Evolutionary conservation across 2,329 filamentous ascomycete species (phyloP).

Genomic region (Fusarium metavorans): DNA sequence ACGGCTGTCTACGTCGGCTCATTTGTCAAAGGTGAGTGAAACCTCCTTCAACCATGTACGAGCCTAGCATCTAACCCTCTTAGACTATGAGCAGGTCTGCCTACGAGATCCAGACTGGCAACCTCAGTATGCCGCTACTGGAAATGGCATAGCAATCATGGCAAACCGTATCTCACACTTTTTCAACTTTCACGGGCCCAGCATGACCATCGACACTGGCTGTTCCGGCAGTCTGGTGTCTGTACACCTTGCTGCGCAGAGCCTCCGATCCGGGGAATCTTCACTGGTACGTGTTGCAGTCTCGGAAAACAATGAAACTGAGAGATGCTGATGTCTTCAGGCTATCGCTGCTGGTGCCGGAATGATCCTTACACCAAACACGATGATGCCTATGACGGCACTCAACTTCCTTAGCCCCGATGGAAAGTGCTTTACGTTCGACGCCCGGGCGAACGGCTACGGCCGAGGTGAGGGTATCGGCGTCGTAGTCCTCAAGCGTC

Average conservation of each 20-base stretch:
- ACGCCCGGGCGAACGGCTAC: constrained; percentile 72
- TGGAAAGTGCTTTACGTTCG: constrained; percentile 66
- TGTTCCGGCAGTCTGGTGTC: constrained; percentile 68
- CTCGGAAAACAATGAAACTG: not conserved
- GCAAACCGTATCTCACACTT: constrained; percentile 68
- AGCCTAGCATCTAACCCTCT: not conserved
- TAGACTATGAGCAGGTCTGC: constrained; percentile 65
- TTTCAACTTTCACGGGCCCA: constrained; percentile 67
- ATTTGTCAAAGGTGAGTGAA: constrained; percentile 59
- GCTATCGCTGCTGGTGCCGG: constrained; percentile 64
- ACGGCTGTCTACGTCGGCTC: constrained; percentile 64
- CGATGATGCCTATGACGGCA: constrained; percentile 67
- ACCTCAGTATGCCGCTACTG: constrained; percentile 65
- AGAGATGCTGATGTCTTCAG: constrained; percentile 44
- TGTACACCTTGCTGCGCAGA: constrained; percentile 65
- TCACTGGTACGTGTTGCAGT: constrained; percentile 49
- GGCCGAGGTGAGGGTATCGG: constrained; percentile 73
- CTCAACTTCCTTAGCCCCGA: constrained; percentile 65
- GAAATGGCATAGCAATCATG: constrained; percentile 65
- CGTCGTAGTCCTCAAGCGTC: constrained; percentile 69
- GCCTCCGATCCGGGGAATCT: constrained; percentile 59
- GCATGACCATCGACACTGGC: constrained; percentile 69
- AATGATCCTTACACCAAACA: constrained; percentile 66
- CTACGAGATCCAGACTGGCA: constrained; percentile 62
- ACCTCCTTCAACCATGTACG: not conserved